Evolutionary conservation across 352 stramenopile species (phyloP).

Genomic region (Aphanomyces astaci): DNA sequence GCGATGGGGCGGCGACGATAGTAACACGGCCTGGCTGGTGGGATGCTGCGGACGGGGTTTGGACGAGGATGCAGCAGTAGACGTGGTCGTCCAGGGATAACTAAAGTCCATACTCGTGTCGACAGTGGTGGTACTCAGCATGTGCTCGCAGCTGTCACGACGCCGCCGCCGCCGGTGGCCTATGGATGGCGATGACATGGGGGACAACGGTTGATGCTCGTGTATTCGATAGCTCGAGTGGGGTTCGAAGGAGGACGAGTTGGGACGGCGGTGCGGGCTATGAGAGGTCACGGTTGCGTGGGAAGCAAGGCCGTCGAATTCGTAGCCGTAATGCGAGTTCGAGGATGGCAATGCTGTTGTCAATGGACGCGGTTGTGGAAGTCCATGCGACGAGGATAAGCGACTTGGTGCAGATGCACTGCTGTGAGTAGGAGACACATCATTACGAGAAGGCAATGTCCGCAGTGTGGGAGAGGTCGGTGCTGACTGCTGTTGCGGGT

Average conservation of each 20-base stretch:
- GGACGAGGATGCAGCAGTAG: neutral
- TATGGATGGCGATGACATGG: neutral
- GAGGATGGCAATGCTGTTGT: neutral
- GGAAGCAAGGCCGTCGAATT: neutral
- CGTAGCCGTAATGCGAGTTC: neutral
- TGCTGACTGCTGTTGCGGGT: neutral
- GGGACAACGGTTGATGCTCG: neutral
- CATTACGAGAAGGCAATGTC: neutral
- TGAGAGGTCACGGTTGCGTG: neutral
- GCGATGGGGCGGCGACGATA: neutral
- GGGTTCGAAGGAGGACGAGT: neutral
- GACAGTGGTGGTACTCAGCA: constrained; percentile 1
- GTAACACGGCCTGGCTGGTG: neutral
- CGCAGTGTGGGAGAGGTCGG: neutral
- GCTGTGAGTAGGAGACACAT: neutral
- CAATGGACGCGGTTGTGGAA: neutral
- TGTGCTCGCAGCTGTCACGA: neutral
- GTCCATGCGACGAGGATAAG: neutral
- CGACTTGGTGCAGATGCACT: neutral
- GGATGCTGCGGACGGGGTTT: neutral
- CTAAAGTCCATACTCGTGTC: constrained; percentile 23
- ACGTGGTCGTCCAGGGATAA: neutral
- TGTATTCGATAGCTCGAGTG: neutral
- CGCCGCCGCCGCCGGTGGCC: neutral
- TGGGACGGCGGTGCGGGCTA: neutral